A percentile compares a stretch with the other conserved stretches of the same genome.
These are phyloP conservation scores for Coemansia sp. DNA, from an alignment of 192 early-diverging fungal species.

Conservation along the genomic window DNA sequence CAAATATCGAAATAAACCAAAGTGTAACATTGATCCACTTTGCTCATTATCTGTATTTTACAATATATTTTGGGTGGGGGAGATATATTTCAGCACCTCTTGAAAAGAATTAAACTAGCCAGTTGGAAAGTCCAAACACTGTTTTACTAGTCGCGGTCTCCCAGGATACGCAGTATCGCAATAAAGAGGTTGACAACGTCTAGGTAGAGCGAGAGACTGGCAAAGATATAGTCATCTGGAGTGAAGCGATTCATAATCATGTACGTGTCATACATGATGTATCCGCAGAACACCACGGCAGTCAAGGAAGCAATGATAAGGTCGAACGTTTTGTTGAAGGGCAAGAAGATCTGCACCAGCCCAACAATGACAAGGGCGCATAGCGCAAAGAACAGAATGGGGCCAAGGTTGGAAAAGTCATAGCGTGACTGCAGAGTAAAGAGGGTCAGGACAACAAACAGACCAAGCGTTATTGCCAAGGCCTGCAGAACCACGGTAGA, in stretches of 20 bases:
- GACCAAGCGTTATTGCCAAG: constrained; percentile 66
- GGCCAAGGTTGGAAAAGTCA: constrained; percentile 65
- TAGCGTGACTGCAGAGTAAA: constrained; percentile 78
- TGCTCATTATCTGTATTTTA: too few relatives aligned
- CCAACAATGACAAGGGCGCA: constrained; percentile 62
- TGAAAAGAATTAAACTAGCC: too few relatives aligned
- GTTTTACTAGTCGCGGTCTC: constrained; percentile 41
- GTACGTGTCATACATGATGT: constrained; percentile 77
- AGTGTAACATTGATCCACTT: too few relatives aligned
- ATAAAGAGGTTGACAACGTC: constrained; percentile 81
- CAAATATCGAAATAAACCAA: too few relatives aligned
- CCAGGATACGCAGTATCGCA: constrained; percentile 64
- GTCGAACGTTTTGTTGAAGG: constrained; percentile 61
- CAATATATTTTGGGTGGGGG: too few relatives aligned
- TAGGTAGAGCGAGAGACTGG: constrained; percentile 67
- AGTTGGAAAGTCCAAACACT: too few relatives aligned
- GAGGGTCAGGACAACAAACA: constrained; percentile 74
- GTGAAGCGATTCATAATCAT: constrained; percentile 66
- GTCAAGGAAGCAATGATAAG: constrained; percentile 59
- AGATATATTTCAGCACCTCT: too few relatives aligned
- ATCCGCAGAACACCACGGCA: constrained; percentile 75
- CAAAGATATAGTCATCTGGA: constrained; percentile 75
- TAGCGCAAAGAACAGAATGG: constrained; percentile 65
- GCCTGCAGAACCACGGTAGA: constrained; percentile 71
- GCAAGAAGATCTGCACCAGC: constrained; percentile 70